These are phyloP conservation scores for Sporodiniella umbellata DNA, from an alignment of 371 early-diverging fungal species.

Conservation along the genomic window DNA sequence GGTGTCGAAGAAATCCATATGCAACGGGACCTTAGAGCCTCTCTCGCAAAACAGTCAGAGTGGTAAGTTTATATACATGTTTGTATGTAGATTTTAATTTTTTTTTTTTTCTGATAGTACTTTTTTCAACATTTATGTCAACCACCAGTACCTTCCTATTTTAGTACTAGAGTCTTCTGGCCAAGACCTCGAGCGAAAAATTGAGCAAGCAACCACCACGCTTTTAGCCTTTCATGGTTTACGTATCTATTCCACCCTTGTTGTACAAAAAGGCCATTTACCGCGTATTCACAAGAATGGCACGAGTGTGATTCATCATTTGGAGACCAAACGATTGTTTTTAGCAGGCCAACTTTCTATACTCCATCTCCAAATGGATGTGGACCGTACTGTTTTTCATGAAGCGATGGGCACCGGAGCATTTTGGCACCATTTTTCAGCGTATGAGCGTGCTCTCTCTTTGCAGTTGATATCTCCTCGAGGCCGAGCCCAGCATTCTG, in stretches of 20 bases:
- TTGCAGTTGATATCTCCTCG: conserved; percentile 26
- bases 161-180: conserved; percentile 60
- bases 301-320: conserved; percentile 49
- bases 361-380: conserved; percentile 47
- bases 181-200: conserved; percentile 24
- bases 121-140: conserved; percentile 61
- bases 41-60: conserved; percentile 47
- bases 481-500: conserved; percentile 68
- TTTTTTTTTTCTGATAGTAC: conserved; percentile 30
- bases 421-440: not conserved
- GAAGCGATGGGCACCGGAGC: no score
- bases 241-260: conserved; percentile 55
- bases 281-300: conserved; percentile 58
- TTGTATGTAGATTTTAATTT: not conserved
- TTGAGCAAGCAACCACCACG: conserved; percentile 47
- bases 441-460: conserved; percentile 34
- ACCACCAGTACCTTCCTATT: conserved; percentile 70
- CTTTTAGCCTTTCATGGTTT: conserved; percentile 58
- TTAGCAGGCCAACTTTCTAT: conserved; percentile 56
- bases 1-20: conserved; percentile 47
- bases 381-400: conserved; percentile 53
- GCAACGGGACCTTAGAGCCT: conserved; percentile 48
- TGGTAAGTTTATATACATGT: conserved; percentile 31
- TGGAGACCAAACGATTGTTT: conserved; percentile 63
- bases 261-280: conserved; percentile 49